Percentiles rank a stretch among this genome's conserved stretches.
These are phyloP conservation scores for Mucor plumbeus DNA, from an alignment of 371 early-diverging fungal genomes.

Conservation along the genomic window DNA sequence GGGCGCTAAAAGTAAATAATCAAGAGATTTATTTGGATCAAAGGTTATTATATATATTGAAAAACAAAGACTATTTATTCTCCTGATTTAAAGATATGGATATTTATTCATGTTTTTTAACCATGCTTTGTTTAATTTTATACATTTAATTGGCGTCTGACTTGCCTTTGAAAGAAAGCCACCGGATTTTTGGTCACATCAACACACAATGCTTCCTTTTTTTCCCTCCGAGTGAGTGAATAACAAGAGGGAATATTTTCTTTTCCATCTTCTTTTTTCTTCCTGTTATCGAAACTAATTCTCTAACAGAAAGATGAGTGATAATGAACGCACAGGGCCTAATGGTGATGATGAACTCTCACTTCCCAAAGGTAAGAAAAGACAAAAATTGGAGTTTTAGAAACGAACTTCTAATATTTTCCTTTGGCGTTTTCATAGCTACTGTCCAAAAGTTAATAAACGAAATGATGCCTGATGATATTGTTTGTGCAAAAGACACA, in stretches of 20 bases:
- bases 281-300: background rate
- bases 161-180: background rate
- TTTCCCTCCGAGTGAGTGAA: background rate
- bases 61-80: too few species aligned
- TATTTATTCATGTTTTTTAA: too few species aligned
- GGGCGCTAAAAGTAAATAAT: too few species aligned
- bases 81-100: too few species aligned
- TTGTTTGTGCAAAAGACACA: slow-evolving; percentile 93
- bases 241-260: slow-evolving; percentile 3
- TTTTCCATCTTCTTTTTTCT: background rate
- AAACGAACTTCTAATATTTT: too few species aligned
- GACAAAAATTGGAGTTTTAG: too few species aligned
- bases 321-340: slow-evolving; percentile 68
- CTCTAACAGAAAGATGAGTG: slow-evolving; percentile 63
- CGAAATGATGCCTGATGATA: slow-evolving; percentile 91
- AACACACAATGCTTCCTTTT: too few species aligned
- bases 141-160: background rate
- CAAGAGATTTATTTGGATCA: too few species aligned
- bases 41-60: background rate
- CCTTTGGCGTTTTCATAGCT: slow-evolving; percentile 56
- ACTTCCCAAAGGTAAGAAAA: slow-evolving; percentile 76
- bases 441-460: slow-evolving; percentile 97
- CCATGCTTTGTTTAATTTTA: too few species aligned
- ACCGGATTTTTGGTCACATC: slow-evolving; percentile 4
- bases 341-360: slow-evolving; percentile 84